A percentile compares a stretch with the other conserved stretches of the same genome.
Conservation (phyloP, 306 rosid genomes). For the Benincasa hispida region DNA sequence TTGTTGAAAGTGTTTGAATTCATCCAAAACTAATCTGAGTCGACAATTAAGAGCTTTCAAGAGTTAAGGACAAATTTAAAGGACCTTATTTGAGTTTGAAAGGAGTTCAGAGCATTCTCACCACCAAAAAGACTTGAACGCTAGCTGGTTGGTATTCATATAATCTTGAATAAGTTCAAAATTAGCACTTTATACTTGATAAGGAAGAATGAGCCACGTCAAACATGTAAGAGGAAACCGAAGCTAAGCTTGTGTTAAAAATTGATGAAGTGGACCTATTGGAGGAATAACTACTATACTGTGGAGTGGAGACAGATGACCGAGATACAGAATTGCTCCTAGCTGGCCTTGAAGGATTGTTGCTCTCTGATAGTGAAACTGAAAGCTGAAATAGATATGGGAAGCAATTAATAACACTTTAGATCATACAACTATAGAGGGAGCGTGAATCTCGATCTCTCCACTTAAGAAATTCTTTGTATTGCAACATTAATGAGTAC, state of each 20-base stretch:
- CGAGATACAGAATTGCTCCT: conserved; percentile 97
- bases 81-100: no score
- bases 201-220: no score
- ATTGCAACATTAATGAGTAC: neutral
- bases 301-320: conserved; percentile 51
- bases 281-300: conserved; percentile 51
- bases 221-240: conserved; percentile 89
- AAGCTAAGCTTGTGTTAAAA: conserved; percentile 92
- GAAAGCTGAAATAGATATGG: conserved; percentile 60
- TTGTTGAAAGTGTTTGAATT: no score
- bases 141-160: no score
- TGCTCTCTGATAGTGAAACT: conserved; percentile 70
- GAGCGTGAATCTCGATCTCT: neutral
- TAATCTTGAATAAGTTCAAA: no score
- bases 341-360: conserved; percentile 55
- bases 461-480: neutral
- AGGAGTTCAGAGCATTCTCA: no score
- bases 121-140: no score
- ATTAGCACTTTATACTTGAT: no score
- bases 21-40: no score
- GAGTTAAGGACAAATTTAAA: no score
- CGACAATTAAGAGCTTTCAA: no score
- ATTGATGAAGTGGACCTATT: conserved; percentile 51
- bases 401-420: neutral
- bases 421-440: neutral